Evolutionary conservation across 257 asterid species (phyloP), one percentile per base, ranked within the genome.

Genomic region (Solanum pinnatisectum): DNA sequence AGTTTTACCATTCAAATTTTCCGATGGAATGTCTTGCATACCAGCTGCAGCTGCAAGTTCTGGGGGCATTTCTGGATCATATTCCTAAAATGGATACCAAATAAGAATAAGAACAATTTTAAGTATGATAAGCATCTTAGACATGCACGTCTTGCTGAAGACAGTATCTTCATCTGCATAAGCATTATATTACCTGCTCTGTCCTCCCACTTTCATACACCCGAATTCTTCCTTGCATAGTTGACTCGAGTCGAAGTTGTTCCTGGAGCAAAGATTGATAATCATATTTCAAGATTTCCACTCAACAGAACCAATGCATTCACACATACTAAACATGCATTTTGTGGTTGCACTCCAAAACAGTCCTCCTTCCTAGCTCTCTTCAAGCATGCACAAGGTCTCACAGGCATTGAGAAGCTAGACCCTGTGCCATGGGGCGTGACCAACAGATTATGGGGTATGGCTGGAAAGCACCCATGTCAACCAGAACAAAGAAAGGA

Each of bases 1-100:
- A 36, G 90, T 67, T 89, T 89, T 95, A 88, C 94, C 95, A 84
- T 88, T 94, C 87, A 91, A 88, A 88, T 84, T 91, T 87, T 93
- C 97, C 77, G 98, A 91, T 77, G 93, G 89, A 92, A 83, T 84
- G 71, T 94, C 98, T 87, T 93, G 97, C 87, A 90, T 90, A 59
- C 95, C 98, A 82, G 95, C 96, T 71, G 96, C 99, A 60, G 98
- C 99, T 46, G 99, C 99, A 52, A 97, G 99, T 94, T 97, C 99
- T 30, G 99, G 99, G 32, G 99, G 99, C 88, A 97, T 98, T 91
- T 97, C 99, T 22, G 98, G 99, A 92, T 97, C 99, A 90, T 93
- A 96, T 88, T 94, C 99, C 99, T 97, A 88, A 89, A 86, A 90
- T 74, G 87, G 71, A 89, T 67, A 91, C 59, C 46, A 25, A 40